phyloP scores from a whole-genome alignment of 2,329 filamentous ascomycete species.

The Cladosporium sphaerospermum region DNA sequence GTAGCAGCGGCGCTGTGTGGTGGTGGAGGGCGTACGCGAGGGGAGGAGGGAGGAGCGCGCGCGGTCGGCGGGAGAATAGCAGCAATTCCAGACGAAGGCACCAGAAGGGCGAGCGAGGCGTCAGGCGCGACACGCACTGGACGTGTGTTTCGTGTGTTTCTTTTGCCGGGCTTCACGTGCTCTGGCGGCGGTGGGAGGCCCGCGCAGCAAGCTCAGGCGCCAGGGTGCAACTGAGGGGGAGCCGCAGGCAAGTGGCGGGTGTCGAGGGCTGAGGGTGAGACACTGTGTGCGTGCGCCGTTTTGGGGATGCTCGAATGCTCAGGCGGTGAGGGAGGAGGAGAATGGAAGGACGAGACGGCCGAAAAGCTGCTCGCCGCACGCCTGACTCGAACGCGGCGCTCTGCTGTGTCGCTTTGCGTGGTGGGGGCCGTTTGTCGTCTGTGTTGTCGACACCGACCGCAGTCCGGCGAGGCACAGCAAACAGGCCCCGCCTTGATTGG shows the following conservation, averaged over 20 bases:
- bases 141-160: neutral
- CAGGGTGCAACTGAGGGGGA: neutral
- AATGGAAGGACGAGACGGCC: no score
- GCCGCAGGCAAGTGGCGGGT: neutral
- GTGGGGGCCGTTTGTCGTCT: no score
- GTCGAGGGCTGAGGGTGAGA: neutral
- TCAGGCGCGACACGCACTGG: neutral
- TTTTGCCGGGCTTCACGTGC: slow-evolving; percentile 2
- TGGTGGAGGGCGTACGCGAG: neutral
- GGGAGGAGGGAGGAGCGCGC: neutral
- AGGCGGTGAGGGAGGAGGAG: no score
- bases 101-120: neutral
- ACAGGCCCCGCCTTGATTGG: no score
- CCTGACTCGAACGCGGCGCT: no score
- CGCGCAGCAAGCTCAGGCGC: neutral
- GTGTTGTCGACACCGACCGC: no score
- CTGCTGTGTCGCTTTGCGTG: no score
- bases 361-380: no score
- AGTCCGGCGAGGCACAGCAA: no score
- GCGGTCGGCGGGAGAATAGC: neutral
- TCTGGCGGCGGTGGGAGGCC: neutral
- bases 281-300: no score
- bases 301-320: no score
- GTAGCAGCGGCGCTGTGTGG: slow-evolving; percentile 2
- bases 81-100: no score